phyloP scores from a whole-genome alignment of 352 stramenopile species.

The Ophiocytium majus region DNA sequence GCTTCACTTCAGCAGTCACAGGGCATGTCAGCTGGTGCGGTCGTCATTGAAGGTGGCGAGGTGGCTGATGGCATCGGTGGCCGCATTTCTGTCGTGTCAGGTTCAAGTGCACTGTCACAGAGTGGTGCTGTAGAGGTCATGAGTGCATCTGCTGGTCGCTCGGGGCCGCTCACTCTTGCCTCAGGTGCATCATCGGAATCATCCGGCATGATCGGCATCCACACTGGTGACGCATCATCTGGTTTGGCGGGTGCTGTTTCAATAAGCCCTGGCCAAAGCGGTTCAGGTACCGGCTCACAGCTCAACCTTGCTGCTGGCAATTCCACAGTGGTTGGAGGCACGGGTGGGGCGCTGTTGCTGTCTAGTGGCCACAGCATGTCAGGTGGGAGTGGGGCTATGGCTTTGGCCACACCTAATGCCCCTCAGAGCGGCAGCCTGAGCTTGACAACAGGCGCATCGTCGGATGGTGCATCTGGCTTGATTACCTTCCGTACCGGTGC shows the following conservation, averaged over 20 bases:
- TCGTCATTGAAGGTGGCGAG: slow-evolving; percentile 1
- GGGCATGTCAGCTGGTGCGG: not conserved
- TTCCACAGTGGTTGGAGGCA: not conserved
- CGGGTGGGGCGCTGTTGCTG: not conserved
- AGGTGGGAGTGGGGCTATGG: not conserved
- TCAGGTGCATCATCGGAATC: not conserved
- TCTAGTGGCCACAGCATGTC: not conserved
- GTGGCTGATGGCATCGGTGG: not conserved
- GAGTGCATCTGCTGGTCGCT: not conserved
- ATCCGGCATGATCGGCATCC: not conserved
- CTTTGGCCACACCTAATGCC: not conserved
- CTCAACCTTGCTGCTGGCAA: slow-evolving; percentile 3
- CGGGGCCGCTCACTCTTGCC: not conserved
- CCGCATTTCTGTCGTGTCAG: not conserved
- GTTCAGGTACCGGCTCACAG: not conserved
- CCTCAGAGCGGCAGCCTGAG: not conserved
- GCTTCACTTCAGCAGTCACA: not conserved
- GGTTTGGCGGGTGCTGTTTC: not conserved
- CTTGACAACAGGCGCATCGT: not conserved
- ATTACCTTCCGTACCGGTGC: not conserved
- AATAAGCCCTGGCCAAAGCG: not conserved
- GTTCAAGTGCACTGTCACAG: not conserved
- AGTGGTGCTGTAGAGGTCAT: not conserved
- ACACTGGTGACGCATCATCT: slow-evolving; percentile 20
- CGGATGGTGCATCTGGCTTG: not conserved